Conservation (phyloP, 2,329 filamentous ascomycete genomes). For the Teratosphaeria pseudoeucalypti region DNA sequence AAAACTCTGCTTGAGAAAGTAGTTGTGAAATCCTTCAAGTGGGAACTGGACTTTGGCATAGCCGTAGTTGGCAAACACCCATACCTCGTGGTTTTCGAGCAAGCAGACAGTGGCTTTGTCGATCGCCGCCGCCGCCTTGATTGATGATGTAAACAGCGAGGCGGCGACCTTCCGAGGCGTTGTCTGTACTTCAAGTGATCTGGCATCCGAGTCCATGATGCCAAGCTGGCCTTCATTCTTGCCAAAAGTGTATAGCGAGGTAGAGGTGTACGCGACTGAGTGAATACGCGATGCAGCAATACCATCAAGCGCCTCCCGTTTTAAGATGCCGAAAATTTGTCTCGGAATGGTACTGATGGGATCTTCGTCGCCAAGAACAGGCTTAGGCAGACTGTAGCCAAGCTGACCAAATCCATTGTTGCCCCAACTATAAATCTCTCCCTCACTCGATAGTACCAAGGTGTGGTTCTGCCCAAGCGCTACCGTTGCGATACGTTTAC, state of each 20-base stretch:
- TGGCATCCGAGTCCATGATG: constrained; percentile 87
- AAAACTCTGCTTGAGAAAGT: constrained; percentile 56
- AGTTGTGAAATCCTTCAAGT: constrained; percentile 60
- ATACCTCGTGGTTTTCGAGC: constrained; percentile 78
- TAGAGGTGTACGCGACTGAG: constrained; percentile 75
- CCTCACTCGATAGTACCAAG: constrained; percentile 70
- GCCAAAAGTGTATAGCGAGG: constrained; percentile 83
- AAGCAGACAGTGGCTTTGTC: constrained; percentile 81
- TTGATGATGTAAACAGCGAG: constrained; percentile 62
- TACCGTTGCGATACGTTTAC: constrained; percentile 64
- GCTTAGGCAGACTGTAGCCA: constrained; percentile 66
- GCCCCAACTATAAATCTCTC: constrained; percentile 94
- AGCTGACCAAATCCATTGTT: constrained; percentile 77
- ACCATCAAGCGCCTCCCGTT: constrained; percentile 71
- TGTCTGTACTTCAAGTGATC: constrained; percentile 74
- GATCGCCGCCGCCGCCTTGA: constrained; percentile 74
- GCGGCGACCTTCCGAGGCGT: constrained; percentile 80
- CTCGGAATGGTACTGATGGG: constrained; percentile 71
- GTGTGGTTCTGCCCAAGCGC: constrained; percentile 88
- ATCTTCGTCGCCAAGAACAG: constrained; percentile 63
- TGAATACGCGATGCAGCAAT: constrained; percentile 84
- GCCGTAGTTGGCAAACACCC: constrained; percentile 90
- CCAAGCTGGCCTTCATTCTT: constrained; percentile 92
- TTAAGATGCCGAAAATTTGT: constrained; percentile 84
- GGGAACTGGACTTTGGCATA: constrained; percentile 87